phyloP scores from a whole-genome alignment of 768 basidiomycete species.

The Macrolepiota albuminosa region DNA sequence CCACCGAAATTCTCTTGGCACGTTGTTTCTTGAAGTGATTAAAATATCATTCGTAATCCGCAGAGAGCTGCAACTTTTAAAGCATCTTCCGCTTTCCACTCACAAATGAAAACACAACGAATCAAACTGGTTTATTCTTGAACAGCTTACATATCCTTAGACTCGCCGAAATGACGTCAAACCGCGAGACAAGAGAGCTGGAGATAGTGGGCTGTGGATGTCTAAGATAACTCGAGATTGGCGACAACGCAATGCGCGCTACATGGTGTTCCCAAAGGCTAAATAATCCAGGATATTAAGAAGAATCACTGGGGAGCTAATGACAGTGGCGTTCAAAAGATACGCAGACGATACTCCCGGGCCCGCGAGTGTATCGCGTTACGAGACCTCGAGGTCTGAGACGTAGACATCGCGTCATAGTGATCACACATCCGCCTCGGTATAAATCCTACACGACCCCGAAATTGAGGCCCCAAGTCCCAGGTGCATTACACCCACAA shows the following conservation, averaged over 20 bases:
- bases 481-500: slow-evolving; percentile 4
- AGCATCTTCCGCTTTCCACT: not conserved
- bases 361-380: not conserved
- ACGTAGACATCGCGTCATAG: slow-evolving; percentile 8
- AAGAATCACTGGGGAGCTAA: not conserved
- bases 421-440: slow-evolving; percentile 2
- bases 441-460: slow-evolving; percentile 5
- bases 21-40: not conserved
- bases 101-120: not conserved
- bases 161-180: slow-evolving; percentile 3
- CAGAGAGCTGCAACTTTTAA: not conserved
- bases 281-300: not conserved
- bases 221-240: not conserved
- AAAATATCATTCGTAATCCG: not conserved
- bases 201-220: not conserved
- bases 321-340: not conserved
- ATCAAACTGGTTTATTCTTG: not conserved
- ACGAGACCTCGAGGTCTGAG: slow-evolving; percentile 2
- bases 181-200: slow-evolving; percentile 1
- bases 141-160: slow-evolving; percentile 6
- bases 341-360: not conserved
- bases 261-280: not conserved
- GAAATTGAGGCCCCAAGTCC: not conserved
- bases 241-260: not conserved
- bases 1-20: not conserved